Percentiles rank a stretch among this genome's conserved stretches.
phyloP scores from a whole-genome alignment of 345 rosid species.

The Dipteronia dyeriana region DNA sequence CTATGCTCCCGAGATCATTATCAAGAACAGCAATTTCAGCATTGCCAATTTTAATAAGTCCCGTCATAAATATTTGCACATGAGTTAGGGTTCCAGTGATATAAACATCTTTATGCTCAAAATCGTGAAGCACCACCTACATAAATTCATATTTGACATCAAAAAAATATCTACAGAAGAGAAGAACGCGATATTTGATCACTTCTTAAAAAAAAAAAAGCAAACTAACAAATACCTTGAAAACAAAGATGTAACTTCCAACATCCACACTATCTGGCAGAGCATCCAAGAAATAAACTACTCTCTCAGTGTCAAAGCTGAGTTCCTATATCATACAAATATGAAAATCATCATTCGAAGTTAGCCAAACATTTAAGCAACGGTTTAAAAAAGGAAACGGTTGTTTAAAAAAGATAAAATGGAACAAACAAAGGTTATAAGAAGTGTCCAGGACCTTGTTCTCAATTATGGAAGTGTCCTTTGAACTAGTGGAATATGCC shows the following conservation, averaged over 20 bases:
- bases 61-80: constrained; percentile 64
- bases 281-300: constrained; percentile 48
- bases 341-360: constrained; percentile 13
- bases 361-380: constrained; percentile 13
- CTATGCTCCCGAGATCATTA: constrained; percentile 78
- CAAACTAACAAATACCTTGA: constrained; percentile 59
- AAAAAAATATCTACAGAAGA: constrained; percentile 11
- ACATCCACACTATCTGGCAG: constrained; percentile 67
- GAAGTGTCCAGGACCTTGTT: constrained; percentile 53
- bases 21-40: constrained; percentile 83
- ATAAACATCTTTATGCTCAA: constrained; percentile 57
- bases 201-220: not conserved
- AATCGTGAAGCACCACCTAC: constrained; percentile 64
- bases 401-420: constrained; percentile 13
- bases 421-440: constrained; percentile 2
- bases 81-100: constrained; percentile 60
- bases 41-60: constrained; percentile 60
- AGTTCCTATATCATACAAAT: constrained; percentile 60
- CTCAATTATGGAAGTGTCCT: constrained; percentile 58
- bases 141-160: constrained; percentile 12
- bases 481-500: constrained; percentile 49
- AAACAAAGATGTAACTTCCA: constrained; percentile 77
- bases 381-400: constrained; percentile 4
- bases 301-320: constrained; percentile 56
- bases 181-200: constrained; percentile 15